Conservation (phyloP, 2,329 filamentous ascomycete species). For the Plenodomus biglobosus region DNA sequence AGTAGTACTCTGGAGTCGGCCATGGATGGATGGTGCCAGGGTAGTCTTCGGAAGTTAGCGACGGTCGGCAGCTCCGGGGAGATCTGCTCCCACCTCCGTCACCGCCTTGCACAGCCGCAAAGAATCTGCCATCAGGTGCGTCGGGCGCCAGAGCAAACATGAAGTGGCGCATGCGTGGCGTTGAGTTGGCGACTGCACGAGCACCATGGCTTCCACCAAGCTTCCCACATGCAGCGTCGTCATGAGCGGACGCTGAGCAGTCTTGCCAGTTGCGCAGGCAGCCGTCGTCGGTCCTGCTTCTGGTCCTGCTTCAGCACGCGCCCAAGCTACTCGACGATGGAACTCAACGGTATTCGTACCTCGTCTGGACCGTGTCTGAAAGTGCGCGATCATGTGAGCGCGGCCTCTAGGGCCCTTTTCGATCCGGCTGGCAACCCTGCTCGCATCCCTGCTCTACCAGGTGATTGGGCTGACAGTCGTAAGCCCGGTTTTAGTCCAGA, state of each 20-base stretch:
- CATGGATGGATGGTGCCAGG: conserved; percentile 2
- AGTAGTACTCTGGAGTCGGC: no score
- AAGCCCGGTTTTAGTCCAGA: conserved; percentile 42
- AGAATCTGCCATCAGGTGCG: conserved; percentile 7
- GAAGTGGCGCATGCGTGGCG: conserved; percentile 21
- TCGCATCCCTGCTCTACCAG: conserved; percentile 32
- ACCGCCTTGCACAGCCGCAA: conserved; percentile 32
- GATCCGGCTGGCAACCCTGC: conserved; percentile 28
- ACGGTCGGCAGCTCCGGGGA: conserved; percentile 29
- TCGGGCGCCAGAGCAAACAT: no score
- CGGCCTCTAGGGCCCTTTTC: conserved; percentile 16
- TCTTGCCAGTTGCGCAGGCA: conserved; percentile 15
- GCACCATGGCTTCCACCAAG: conserved; percentile 7
- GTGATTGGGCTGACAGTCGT: conserved; percentile 39
- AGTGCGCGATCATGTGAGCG: conserved; percentile 37
- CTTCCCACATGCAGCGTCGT: conserved; percentile 7
- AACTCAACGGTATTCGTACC: conserved; percentile 10
- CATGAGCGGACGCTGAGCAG: conserved; percentile 3
- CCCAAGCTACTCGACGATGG: conserved; percentile 37
- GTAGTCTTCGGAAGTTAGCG: conserved; percentile 6
- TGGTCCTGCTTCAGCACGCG: conserved; percentile 40
- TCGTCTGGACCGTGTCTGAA: conserved; percentile 28
- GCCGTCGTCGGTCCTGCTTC: conserved; percentile 12
- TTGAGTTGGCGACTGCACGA: background rate
- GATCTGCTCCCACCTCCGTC: conserved; percentile 20